A percentile compares a stretch with the other conserved stretches of the same genome.
These are phyloP conservation scores for Fusarium sulawesiense DNA, from an alignment of 2,329 filamentous ascomycete genomes.

Conservation along the genomic window DNA sequence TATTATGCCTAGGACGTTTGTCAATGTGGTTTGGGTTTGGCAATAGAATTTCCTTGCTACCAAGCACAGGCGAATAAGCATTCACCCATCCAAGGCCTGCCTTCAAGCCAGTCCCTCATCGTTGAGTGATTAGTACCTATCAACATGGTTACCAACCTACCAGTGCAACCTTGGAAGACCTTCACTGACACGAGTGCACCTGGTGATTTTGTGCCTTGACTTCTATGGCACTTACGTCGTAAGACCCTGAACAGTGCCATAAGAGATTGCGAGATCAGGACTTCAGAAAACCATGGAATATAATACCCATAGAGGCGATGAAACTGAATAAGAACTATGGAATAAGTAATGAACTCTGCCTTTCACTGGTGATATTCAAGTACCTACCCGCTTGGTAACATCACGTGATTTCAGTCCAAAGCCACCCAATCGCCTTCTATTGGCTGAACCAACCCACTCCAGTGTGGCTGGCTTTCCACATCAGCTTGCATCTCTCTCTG, in stretches of 20 bases:
- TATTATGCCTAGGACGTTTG: conserved; percentile 16
- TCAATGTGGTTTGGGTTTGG: neutral
- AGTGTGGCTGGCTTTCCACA: conserved; percentile 36
- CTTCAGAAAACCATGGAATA: neutral
- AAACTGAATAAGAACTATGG: neutral
- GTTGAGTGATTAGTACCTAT: neutral
- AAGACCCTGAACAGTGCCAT: neutral
- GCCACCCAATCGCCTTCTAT: conserved; percentile 15
- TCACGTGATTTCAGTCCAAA: conserved; percentile 29
- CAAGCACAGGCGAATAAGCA: neutral
- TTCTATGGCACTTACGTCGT: neutral
- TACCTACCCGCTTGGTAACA: accelerated
- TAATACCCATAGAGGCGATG: neutral
- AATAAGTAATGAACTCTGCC: neutral
- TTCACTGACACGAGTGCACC: neutral
- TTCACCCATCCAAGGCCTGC: neutral
- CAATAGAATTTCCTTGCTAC: neutral
- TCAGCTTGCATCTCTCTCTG: conserved; percentile 39
- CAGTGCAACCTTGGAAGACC: neutral
- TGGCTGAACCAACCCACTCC: conserved; percentile 19
- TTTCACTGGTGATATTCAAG: neutral
- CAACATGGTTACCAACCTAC: conserved; percentile 1
- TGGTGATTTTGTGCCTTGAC: neutral
- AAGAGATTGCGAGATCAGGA: neutral
- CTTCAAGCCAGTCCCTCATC: neutral